These are phyloP conservation scores for Macadamia integrifolia DNA, from an alignment of 164 flowering plant species.

Conservation along the genomic window DNA sequence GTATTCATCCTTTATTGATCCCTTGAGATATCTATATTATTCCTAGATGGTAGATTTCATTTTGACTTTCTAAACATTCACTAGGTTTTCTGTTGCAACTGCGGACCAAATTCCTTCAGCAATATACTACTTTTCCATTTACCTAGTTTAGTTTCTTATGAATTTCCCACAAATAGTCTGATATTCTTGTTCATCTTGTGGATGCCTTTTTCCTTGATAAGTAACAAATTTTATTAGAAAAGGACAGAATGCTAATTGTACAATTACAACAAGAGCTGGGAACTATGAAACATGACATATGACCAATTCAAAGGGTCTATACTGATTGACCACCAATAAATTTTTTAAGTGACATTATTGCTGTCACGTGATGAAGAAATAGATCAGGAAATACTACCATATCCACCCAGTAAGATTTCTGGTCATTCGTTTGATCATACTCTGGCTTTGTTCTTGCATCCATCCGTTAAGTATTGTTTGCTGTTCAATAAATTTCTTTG, in stretches of 20 bases:
- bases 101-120: neutral
- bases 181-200: neutral
- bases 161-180: neutral
- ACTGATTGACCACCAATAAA: neutral
- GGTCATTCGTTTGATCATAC: neutral
- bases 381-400: no score
- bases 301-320: no score
- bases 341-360: neutral
- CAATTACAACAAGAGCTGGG: no score
- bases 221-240: no score
- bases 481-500: slow-evolving; percentile 1
- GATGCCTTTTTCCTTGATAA: no score
- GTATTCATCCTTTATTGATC: no score
- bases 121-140: neutral
- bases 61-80: neutral
- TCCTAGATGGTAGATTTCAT: no score
- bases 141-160: neutral
- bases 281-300: no score
- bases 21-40: no score
- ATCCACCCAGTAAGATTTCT: neutral
- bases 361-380: neutral
- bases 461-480: no score
- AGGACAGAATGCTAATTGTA: no score
- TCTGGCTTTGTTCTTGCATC: neutral
- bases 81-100: neutral